These are phyloP conservation scores for Quambalaria eucalypti DNA, from an alignment of 1,284 basidiomycete genomes.

Conservation along the genomic window DNA sequence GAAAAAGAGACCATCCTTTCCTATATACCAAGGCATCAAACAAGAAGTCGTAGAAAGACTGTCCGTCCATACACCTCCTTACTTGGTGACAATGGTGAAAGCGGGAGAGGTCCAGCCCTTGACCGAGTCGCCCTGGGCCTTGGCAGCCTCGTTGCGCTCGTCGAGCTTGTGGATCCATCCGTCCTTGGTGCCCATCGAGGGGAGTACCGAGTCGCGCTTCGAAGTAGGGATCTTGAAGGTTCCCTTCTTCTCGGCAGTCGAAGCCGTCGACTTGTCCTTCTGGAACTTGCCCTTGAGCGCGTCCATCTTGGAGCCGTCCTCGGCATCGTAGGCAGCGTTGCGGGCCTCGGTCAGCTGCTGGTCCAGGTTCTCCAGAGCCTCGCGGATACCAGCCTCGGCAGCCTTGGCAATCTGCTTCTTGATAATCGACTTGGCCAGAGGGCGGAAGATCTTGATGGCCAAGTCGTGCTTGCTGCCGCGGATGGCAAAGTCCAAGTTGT, in stretches of 20 bases:
- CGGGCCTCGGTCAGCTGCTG: slow-evolving; percentile 73
- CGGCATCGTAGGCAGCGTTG: slow-evolving; percentile 18
- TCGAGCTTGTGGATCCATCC: slow-evolving; percentile 63
- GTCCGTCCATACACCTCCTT: too few relatives aligned
- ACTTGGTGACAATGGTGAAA: slow-evolving; percentile 47
- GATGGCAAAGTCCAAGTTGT: slow-evolving; percentile 78
- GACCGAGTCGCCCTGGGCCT: slow-evolving; percentile 34
- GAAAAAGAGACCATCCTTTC: too few relatives aligned
- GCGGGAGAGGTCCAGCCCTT: slow-evolving; percentile 56
- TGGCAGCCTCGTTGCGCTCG: slow-evolving; percentile 56
- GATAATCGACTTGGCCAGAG: slow-evolving; percentile 54
- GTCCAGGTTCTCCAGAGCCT: slow-evolving; percentile 74
- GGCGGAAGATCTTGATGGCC: slow-evolving; percentile 69
- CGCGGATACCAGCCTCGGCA: slow-evolving; percentile 65
- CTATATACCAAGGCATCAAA: too few relatives aligned
- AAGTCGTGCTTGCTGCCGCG: slow-evolving; percentile 83
- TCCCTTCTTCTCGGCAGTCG: slow-evolving; percentile 39
- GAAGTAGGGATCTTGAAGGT: slow-evolving; percentile 39
- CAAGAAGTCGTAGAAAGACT: too few relatives aligned
- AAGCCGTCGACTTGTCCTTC: slow-evolving; percentile 34
- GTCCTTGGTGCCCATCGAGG: slow-evolving; percentile 58
- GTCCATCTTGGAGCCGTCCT: slow-evolving; percentile 49
- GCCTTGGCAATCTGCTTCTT: slow-evolving; percentile 85
- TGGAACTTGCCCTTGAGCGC: slow-evolving; percentile 61
- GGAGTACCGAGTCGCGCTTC: slow-evolving; percentile 40